Evolutionary conservation across 257 asterid species (phyloP), one percentile per base, ranked within the genome.

Genomic region (Jacaranda copaia): DNA sequence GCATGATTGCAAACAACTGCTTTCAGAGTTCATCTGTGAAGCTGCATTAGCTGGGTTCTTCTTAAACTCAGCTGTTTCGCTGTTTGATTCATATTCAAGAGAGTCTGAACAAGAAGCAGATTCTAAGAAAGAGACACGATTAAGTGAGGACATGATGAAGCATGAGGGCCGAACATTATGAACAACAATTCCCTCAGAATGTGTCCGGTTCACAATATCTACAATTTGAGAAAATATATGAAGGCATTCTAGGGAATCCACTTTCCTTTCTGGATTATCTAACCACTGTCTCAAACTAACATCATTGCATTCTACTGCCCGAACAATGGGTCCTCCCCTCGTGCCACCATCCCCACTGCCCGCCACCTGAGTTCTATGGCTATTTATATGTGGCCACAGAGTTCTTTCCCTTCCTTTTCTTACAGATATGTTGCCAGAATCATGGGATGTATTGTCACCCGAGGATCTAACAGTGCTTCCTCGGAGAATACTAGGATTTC

Each of bases 151-250:
- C 94, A 96, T 89, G 73, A 91, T 80, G 58, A 96, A 96, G 83
- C 97, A 96, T 1, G 99, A 96, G 4, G 99, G 99, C 18, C 97
- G 78, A 32, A 93, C 91, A 85, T 91, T 91, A 77, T 93, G 93
- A 19, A 93, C 86, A 40, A 88, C 88, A 70, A 93, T 86, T 63
- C 98, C 97, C 82, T 93, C 93, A 9, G 94, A 88, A 80, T 93
- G 98, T 61, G 97, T 96, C 53, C 89, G 77, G 84, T 88, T 87
- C 10, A 96, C 98, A 46, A 93, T 82, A 87, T 86, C 90, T 4
- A 93, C 97, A 80, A 93, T 88, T 77, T 96, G 99, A 58, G 95
- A 81, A 80, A 96, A 93, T 84, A 96, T 89, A 81, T 93, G 97
- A 82, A 93, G 74, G 82, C 99, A 91, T 53, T 96, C 98, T 9